phyloP scores from a whole-genome alignment of 768 basidiomycete genomes.

The Termitomyces eurrhizus region DNA sequence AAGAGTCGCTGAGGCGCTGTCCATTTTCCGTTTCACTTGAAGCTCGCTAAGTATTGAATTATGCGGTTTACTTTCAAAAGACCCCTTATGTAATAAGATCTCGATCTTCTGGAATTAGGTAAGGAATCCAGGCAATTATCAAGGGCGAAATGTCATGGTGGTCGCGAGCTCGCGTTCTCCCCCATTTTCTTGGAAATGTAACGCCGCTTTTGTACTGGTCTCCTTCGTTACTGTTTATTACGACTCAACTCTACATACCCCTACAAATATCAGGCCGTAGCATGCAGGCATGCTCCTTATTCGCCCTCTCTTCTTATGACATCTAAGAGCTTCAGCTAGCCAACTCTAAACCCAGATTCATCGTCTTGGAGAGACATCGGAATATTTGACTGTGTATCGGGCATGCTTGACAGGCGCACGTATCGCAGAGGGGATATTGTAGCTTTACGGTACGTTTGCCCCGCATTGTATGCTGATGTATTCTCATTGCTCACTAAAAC shows the following conservation, averaged over 20 bases:
- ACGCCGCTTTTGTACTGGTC: slow-evolving; percentile 50
- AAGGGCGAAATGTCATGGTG: slow-evolving; percentile 7
- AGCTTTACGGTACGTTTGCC: slow-evolving; percentile 44
- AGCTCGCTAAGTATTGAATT: neutral
- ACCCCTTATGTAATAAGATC: neutral
- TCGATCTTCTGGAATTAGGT: neutral
- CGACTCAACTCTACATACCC: slow-evolving; percentile 47
- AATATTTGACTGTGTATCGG: slow-evolving; percentile 53
- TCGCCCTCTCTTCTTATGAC: neutral
- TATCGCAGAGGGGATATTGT: slow-evolving; percentile 62
- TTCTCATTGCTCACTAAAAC: neutral
- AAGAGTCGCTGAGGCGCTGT: slow-evolving; percentile 30
- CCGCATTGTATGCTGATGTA: neutral
- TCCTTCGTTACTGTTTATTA: slow-evolving; percentile 46
- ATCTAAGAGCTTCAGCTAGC: slow-evolving; percentile 32
- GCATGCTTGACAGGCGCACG: slow-evolving; percentile 26
- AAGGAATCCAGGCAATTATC: neutral
- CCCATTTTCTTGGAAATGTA: neutral
- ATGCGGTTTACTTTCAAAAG: neutral
- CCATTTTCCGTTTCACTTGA: slow-evolving; percentile 19
- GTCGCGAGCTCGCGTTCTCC: slow-evolving; percentile 2
- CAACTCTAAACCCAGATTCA: slow-evolving; percentile 71
- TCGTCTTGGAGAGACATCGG: slow-evolving; percentile 60
- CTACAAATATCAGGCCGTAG: slow-evolving; percentile 58
- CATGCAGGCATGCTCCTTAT: slow-evolving; percentile 57